These are phyloP conservation scores for Setaria italica DNA, from an alignment of 202 grass and related monocot species.

Conservation along the genomic window DNA sequence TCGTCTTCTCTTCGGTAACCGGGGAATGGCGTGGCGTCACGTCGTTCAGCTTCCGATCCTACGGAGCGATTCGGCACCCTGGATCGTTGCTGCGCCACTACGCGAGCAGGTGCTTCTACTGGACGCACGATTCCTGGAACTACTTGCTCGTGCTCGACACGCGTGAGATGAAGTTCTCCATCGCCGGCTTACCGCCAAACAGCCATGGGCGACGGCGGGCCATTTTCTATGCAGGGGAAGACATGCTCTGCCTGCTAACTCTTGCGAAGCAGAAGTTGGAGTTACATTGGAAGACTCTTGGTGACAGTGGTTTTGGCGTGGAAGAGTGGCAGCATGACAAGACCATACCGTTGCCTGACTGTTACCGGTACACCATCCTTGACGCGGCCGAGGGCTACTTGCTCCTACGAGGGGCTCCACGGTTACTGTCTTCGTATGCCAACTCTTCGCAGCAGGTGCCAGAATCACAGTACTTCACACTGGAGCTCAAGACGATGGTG, in stretches of 20 bases:
- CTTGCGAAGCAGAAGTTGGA: neutral
- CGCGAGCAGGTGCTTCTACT: neutral
- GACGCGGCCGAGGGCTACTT: neutral
- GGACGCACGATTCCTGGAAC: neutral
- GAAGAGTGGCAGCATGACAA: neutral
- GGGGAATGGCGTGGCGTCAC: neutral
- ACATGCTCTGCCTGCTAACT: neutral
- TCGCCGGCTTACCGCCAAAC: neutral
- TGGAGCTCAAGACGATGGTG: neutral
- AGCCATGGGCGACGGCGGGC: neutral
- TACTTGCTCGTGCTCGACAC: neutral
- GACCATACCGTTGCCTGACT: neutral
- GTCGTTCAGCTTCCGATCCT: neutral
- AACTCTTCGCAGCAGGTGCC: no score
- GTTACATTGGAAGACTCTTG: neutral
- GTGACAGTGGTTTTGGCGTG: neutral
- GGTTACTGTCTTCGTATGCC: neutral
- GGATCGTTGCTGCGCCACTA: neutral
- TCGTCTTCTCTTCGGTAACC: conserved; percentile 35
- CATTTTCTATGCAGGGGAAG: neutral
- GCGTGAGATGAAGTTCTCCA: neutral
- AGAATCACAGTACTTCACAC: neutral
- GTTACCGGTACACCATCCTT: neutral
- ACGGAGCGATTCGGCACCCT: neutral
- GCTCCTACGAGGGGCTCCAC: neutral